Evolutionary conservation across 805 yeast species (phyloP), one percentile per base, ranked within the genome.

Genomic region (Ogataea pini): DNA sequence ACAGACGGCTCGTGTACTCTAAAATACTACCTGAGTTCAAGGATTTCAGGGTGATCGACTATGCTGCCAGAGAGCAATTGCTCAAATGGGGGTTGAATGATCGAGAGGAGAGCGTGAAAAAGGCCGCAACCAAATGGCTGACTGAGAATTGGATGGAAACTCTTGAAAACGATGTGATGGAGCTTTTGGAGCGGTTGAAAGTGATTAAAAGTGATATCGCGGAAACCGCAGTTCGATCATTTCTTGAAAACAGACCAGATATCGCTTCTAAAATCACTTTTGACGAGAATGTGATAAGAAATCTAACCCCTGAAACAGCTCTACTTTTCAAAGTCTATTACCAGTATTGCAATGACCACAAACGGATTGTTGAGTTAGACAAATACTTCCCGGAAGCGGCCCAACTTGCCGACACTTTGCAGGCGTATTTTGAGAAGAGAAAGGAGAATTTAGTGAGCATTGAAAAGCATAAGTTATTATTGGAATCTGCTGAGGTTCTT

Each of bases 41-140:
- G 4, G 86, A 80, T 52, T 78, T 84, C 40, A 57, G 72, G 47
- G 60, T 70, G 8, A 70, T 89, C 8, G 77, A 75, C 27, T 71
- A 78, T 42, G 71, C 71, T 7, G 72, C 78, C 27, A 71, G 96
- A 36, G 92, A 86, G 48, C 76, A 78, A 46, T 64, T 94, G 19
- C 72, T 94, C 17, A 73, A 76, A 36, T 87, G 96, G 89, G 98
- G 99, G 3, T 73, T 92, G 43, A 82, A 80, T 52, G 99, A 92
- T 66, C 79, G 97, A 55, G 97, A 91, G 54, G 80, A 75, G 4
- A 56, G 73, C 5, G 97, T 94, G 1, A 72, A 80, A 54, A 72
- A 71, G 22, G 92, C 96, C 0, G 89, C 96, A 4, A 67, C 76
- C 1, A 78, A 79, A 52, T 77, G 90, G 82, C 73, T 94, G 38